Evolutionary conservation across 768 basidiomycete species (phyloP).

Genomic region (Lenzites betulinus): DNA sequence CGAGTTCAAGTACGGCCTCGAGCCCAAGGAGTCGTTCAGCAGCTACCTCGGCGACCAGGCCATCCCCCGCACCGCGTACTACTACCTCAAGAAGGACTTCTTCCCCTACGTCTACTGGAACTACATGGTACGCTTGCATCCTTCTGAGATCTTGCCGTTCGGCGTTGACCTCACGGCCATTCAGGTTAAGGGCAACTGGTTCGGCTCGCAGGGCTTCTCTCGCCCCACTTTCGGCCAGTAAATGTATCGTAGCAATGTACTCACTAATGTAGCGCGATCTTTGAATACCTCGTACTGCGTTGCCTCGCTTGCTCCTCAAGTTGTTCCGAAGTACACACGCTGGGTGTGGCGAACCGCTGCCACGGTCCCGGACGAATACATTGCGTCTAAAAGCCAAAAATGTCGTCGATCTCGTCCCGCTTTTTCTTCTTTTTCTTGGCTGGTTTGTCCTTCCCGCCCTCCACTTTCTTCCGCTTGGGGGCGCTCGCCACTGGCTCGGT

Average conservation of each 20-base stretch:
- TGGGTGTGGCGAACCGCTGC: background rate
- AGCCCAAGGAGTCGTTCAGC: conserved; percentile 86
- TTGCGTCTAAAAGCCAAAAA: conserved; percentile 48
- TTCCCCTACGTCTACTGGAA: conserved; percentile 84
- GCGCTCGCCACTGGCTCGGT: background rate
- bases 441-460: conserved; percentile 23
- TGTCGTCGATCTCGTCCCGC: conserved; percentile 68
- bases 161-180: background rate
- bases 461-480: conserved; percentile 20
- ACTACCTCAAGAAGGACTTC: conserved; percentile 83
- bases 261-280: background rate
- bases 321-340: background rate
- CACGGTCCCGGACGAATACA: background rate
- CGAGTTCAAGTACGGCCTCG: conserved; percentile 91
- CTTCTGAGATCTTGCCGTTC: background rate
- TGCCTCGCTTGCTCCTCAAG: background rate
- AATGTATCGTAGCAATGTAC: background rate
- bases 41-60: conserved; percentile 69
- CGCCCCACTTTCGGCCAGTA: conserved; percentile 39
- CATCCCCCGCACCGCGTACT: conserved; percentile 75
- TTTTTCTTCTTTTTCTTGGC: conserved; percentile 41
- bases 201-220: conserved; percentile 44
- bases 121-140: conserved; percentile 51
- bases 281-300: background rate
- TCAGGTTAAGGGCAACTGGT: conserved; percentile 49